Conservation (phyloP, 1,284 basidiomycete species). For the Sporisorium exsertum region DNA sequence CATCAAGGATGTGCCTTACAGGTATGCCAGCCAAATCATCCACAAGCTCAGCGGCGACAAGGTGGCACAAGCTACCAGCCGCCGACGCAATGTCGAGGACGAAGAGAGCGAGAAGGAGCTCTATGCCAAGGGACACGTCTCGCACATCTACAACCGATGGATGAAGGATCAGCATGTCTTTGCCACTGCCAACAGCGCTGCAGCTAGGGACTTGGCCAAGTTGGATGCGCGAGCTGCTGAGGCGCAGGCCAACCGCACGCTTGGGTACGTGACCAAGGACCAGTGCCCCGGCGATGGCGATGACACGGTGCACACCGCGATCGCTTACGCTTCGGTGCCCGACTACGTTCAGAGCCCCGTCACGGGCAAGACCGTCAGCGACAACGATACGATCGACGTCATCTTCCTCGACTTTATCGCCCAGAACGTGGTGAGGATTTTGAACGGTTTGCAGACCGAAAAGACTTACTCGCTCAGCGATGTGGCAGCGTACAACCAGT, state of each 20-base stretch:
- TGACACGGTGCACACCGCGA: constrained; percentile 57
- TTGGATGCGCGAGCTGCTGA: constrained; percentile 28
- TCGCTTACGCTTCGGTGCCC: constrained; percentile 52
- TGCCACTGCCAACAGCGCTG: background rate
- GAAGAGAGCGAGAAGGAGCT: constrained; percentile 32
- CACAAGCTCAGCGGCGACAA: constrained; percentile 45
- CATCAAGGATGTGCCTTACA: constrained; percentile 58
- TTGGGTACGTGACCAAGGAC: constrained; percentile 66
- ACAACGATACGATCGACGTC: constrained; percentile 42
- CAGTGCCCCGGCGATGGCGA: constrained; percentile 53
- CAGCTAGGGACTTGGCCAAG: constrained; percentile 22
- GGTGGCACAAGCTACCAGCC: constrained; percentile 17
- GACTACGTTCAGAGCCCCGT: constrained; percentile 59
- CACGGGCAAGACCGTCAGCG: constrained; percentile 10
- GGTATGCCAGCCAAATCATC: constrained; percentile 54
- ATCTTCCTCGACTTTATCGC: constrained; percentile 59
- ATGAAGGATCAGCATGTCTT: constrained; percentile 24
- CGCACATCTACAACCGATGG: constrained; percentile 52
- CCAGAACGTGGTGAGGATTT: constrained; percentile 37
- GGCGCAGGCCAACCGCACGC: constrained; percentile 26
- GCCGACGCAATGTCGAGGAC: constrained; percentile 14
- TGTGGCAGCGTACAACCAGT: constrained; percentile 50
- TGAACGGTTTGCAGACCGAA: constrained; percentile 34
- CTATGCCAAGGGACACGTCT: constrained; percentile 42
- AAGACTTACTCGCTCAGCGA: constrained; percentile 45